A percentile compares a stretch with the other conserved stretches of the same genome.
phyloP scores from a whole-genome alignment of 2,329 filamentous ascomycete species.

The Fusarium transvaalense region DNA sequence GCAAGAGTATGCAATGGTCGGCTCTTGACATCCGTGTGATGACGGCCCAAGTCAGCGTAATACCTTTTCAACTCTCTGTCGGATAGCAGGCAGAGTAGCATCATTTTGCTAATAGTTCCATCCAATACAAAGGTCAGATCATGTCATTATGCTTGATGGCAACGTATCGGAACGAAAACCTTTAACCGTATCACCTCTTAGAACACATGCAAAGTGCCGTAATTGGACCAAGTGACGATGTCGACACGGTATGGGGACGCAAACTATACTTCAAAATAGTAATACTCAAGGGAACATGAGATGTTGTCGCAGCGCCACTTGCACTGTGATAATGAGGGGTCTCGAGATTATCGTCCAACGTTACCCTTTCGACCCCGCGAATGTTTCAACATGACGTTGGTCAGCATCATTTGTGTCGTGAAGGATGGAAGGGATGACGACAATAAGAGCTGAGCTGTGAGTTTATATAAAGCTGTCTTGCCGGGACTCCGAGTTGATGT shows the following conservation, averaged over 20 bases:
- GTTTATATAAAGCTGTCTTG: slow-evolving; percentile 38
- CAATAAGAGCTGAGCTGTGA: neutral
- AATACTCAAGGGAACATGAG: accelerated
- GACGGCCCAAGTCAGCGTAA: neutral
- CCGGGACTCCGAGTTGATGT: neutral
- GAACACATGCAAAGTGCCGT: neutral
- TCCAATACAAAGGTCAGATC: neutral
- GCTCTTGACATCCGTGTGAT: neutral
- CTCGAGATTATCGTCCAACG: slow-evolving; percentile 29
- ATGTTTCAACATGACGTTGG: slow-evolving; percentile 43
- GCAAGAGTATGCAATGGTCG: neutral
- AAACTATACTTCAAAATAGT: neutral
- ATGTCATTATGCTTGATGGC: neutral
- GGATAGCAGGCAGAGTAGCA: neutral
- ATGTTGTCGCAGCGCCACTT: slow-evolving; percentile 27
- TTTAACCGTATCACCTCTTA: neutral
- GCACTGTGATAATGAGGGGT: slow-evolving; percentile 46
- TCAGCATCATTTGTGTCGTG: slow-evolving; percentile 41
- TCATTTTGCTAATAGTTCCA: neutral
- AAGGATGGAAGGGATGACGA: slow-evolving; percentile 39
- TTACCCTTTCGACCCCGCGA: slow-evolving; percentile 37
- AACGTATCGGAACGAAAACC: slow-evolving; percentile 11
- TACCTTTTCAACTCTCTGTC: no score
- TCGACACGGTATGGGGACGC: slow-evolving; percentile 9
- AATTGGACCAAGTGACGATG: neutral